These are phyloP conservation scores for Coriaria nepalensis DNA, from an alignment of 306 rosid species.

Conservation along the genomic window DNA sequence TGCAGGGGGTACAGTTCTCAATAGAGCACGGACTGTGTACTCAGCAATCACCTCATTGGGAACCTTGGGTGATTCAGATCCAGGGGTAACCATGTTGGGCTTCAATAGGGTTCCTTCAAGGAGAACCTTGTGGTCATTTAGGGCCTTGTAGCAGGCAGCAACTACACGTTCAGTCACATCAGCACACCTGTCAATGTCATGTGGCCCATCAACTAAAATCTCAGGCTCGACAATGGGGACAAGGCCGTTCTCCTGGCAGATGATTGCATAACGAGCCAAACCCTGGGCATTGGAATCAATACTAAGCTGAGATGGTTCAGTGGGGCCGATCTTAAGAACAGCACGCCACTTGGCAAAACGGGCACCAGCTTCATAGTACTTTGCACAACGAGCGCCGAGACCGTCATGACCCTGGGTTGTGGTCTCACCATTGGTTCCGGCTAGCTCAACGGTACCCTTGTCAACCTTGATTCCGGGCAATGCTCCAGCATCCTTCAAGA, in stretches of 20 bases:
- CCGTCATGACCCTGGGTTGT: slow-evolving; percentile 83
- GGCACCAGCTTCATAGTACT: slow-evolving; percentile 78
- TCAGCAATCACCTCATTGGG: slow-evolving; percentile 56
- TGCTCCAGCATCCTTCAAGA: slow-evolving; percentile 52
- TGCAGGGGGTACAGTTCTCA: slow-evolving; percentile 55
- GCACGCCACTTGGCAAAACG: slow-evolving; percentile 85
- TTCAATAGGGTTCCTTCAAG: slow-evolving; percentile 78
- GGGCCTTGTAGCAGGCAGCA: slow-evolving; percentile 70
- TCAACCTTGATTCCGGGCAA: slow-evolving; percentile 83
- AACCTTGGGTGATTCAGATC: slow-evolving; percentile 46
- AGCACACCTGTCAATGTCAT: slow-evolving; percentile 54
- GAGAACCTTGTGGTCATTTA: slow-evolving; percentile 61
- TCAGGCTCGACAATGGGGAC: slow-evolving; percentile 92
- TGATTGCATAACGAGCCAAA: slow-evolving; percentile 56
- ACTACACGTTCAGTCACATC: slow-evolving; percentile 71
- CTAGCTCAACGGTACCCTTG: slow-evolving; percentile 69
- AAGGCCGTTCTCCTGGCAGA: slow-evolving; percentile 74
- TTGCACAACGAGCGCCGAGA: slow-evolving; percentile 51
- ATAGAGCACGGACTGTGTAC: slow-evolving; percentile 52
- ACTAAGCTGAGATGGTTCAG: slow-evolving; percentile 50
- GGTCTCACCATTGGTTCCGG: slow-evolving; percentile 71
- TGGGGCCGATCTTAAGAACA: slow-evolving; percentile 59
- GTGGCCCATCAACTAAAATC: slow-evolving; percentile 65
- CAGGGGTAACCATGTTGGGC: slow-evolving; percentile 91
- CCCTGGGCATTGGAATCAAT: slow-evolving; percentile 67